These are phyloP conservation scores for Usnea hakonensis DNA, from an alignment of 495 filamentous ascomycete genomes.

Conservation along the genomic window DNA sequence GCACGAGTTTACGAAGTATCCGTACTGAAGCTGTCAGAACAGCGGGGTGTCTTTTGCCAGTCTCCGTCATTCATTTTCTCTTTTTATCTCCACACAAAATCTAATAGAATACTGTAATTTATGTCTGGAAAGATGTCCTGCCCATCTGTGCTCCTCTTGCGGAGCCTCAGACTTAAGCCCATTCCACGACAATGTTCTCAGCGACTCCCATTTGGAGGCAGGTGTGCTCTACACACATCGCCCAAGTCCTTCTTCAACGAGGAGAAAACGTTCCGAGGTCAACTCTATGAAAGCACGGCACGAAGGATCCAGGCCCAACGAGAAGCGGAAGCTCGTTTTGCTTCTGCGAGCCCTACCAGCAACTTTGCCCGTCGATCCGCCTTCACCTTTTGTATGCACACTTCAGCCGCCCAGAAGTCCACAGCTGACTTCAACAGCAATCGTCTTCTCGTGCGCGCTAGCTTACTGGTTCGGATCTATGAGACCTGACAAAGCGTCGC, in stretches of 20 bases:
- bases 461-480: conserved; percentile 67
- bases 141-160: conserved; percentile 4
- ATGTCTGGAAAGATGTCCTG: conserved; percentile 4
- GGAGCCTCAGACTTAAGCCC: not conserved
- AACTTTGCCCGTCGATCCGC: conserved; percentile 50
- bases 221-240: conserved; percentile 6
- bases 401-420: conserved; percentile 3
- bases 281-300: conserved; percentile 79
- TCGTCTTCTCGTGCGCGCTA: conserved; percentile 52
- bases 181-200: conserved; percentile 8
- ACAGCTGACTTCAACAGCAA: conserved; percentile 29
- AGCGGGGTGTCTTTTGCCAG: too few species aligned
- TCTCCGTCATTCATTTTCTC: not conserved
- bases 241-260: conserved; percentile 20
- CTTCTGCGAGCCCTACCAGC: conserved; percentile 46
- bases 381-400: conserved; percentile 53
- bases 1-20: too few species aligned
- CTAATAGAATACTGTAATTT: too few species aligned
- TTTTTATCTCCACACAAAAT: too few species aligned
- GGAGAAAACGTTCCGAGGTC: conserved; percentile 63
- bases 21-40: too few species aligned
- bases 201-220: not conserved
- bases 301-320: conserved; percentile 67
- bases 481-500: conserved; percentile 49
- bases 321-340: conserved; percentile 58